phyloP scores from a whole-genome alignment of 1,284 basidiomycete species.

The Grifola frondosa region DNA sequence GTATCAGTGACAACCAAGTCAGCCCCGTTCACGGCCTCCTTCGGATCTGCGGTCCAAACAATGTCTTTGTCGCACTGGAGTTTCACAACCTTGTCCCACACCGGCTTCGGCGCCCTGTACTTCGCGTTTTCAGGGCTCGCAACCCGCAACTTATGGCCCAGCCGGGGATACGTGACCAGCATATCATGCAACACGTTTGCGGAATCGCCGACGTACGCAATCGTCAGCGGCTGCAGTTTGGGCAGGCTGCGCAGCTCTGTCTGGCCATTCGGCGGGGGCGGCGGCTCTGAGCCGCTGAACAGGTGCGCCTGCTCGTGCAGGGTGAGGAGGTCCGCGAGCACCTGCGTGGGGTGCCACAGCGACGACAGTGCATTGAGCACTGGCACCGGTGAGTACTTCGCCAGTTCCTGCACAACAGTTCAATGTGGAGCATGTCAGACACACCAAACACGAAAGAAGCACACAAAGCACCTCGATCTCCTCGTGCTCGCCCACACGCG shows the following conservation, averaged over 20 bases:
- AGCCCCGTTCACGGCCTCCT: slow-evolving; percentile 85
- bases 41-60: slow-evolving; percentile 76
- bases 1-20: slow-evolving; percentile 96
- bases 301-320: slow-evolving; percentile 74
- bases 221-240: slow-evolving; percentile 66
- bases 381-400: slow-evolving; percentile 86
- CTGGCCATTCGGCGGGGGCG: neutral
- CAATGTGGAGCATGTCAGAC: neutral
- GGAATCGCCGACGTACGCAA: slow-evolving; percentile 94
- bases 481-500: slow-evolving; percentile 87
- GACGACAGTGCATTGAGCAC: slow-evolving; percentile 95
- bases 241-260: slow-evolving; percentile 29
- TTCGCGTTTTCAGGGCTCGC: slow-evolving; percentile 67
- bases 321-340: slow-evolving; percentile 91
- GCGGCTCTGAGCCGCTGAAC: slow-evolving; percentile 35
- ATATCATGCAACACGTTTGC: slow-evolving; percentile 98
- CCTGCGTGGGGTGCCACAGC: slow-evolving; percentile 96
- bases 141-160: slow-evolving; percentile 86
- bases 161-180: slow-evolving; percentile 89
- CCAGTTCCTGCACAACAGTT: slow-evolving; percentile 65
- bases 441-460: neutral
- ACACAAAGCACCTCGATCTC: slow-evolving; percentile 78
- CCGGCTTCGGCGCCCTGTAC: slow-evolving; percentile 77
- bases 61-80: slow-evolving; percentile 73
- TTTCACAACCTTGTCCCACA: slow-evolving; percentile 77